phyloP scores from a whole-genome alignment of 1,284 basidiomycete genomes.

The Schizopora paradoxa region DNA sequence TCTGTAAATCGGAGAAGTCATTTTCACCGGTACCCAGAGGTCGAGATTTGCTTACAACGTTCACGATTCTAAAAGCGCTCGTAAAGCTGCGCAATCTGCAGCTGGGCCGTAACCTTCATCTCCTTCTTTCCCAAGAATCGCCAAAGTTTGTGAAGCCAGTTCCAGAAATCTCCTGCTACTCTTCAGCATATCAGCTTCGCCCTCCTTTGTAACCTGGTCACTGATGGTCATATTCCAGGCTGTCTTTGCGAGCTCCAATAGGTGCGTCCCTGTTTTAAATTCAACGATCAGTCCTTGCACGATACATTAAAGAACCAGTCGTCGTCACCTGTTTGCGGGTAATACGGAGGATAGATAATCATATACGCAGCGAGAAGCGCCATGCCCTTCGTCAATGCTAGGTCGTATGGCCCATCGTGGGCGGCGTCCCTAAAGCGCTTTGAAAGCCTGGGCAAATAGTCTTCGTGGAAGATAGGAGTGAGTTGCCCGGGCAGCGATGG shows the following conservation, averaged over 20 bases:
- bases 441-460: slow-evolving; percentile 53
- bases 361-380: slow-evolving; percentile 59
- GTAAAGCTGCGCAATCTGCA: no score
- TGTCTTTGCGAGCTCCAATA: slow-evolving; percentile 69
- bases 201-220: background rate
- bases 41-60: no score
- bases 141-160: slow-evolving; percentile 9
- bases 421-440: slow-evolving; percentile 59
- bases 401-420: slow-evolving; percentile 52
- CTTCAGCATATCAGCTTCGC: background rate
- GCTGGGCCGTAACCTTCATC: slow-evolving; percentile 42
- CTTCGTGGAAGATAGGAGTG: slow-evolving; percentile 44
- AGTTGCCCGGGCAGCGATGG: slow-evolving; percentile 37
- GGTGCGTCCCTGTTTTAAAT: slow-evolving; percentile 54
- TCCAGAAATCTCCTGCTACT: slow-evolving; percentile 5
- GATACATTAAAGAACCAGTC: background rate
- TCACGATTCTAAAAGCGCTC: no score
- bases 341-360: slow-evolving; percentile 62
- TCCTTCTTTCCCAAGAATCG: slow-evolving; percentile 18
- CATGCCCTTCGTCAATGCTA: slow-evolving; percentile 49
- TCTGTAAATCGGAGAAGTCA: no score
- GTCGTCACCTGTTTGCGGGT: slow-evolving; percentile 67
- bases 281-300: background rate
- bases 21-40: no score
- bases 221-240: slow-evolving; percentile 56